Base-by-base conservation (phyloP, 2,329 filamentous ascomycete genomes). In the Cordyceps tenuipes region DNA sequence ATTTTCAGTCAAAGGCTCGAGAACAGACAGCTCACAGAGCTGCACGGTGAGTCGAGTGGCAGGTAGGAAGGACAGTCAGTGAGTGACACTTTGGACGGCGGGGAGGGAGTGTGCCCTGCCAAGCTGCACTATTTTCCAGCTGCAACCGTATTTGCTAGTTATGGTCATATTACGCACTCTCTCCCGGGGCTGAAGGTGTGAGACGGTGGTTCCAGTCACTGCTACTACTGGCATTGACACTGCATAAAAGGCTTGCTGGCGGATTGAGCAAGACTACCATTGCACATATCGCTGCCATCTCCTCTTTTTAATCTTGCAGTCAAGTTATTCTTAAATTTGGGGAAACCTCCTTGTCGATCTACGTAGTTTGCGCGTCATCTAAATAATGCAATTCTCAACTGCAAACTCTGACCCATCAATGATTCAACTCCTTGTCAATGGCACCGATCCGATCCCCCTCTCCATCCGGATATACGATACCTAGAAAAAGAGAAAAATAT, bases 401-500 rank as follows among this genome's bases (percentile, higher is more conserved):
- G 17, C 6, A 17, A 46, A 19, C 3, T 8, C 1, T 36, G 12
- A 41, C 26, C 7, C 17, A 29, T 34, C 19, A 54, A 19, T 59
- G 57, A 23, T 59, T 41, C 6, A 59, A 34, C 10, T 59, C 57
- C 17, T 59, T 48, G 23, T 59, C 57, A 54, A 59, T 59, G 15
- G 57, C 57, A 9, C 57, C 57, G n/a, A 59, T 59, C 0, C 41
- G 41, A 17, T 54, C 49, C 13, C 57, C 49, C 44, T 59, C 57
- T 5, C 49, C 57, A 3, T 53, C 49, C 3, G 57, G 57, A 9
- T 59, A 59, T 2, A 54, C 57, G 17, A 43, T n/a, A 2, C 57
- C 57, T 59, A 12, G 13, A 29, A 8, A 6, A 48, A 7, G n/a
- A 36, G 23, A 23, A 23, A 23, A 29, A 34, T 31, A 19, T 41